Conservation (phyloP, 768 basidiomycete genomes). For the Boletus coccyginus region DNA sequence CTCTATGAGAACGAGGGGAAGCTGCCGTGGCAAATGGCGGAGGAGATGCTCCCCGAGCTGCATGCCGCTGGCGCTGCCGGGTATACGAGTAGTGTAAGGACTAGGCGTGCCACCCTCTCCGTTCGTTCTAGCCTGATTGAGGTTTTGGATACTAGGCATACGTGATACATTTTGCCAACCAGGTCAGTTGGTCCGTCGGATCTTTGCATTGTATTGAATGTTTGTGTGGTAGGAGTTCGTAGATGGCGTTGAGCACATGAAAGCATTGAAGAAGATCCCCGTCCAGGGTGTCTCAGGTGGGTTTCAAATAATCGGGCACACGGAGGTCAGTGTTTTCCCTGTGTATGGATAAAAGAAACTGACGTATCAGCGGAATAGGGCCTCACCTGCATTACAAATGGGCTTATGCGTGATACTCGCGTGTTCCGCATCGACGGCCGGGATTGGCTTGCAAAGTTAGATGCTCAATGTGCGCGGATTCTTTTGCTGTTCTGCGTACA, state of each 20-base stretch:
- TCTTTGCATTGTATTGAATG: neutral
- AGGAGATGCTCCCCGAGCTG: constrained; percentile 1
- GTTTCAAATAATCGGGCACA: neutral
- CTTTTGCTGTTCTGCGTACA: neutral
- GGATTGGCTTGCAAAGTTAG: neutral
- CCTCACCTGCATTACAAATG: neutral
- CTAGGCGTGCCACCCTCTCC: neutral
- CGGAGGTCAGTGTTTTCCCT: neutral
- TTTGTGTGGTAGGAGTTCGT: neutral
- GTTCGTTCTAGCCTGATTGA: neutral
- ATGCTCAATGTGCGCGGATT: neutral
- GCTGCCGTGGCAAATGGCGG: neutral
- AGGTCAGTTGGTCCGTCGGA: neutral
- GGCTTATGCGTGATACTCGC: neutral
- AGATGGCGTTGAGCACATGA: neutral
- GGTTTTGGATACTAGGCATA: neutral
- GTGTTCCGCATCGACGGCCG: neutral
- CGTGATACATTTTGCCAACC: neutral
- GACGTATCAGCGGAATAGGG: neutral
- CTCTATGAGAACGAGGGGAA: neutral
- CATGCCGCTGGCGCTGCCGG: neutral
- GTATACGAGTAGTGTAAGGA: neutral
- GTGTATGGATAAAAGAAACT: neutral
- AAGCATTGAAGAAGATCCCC: neutral
- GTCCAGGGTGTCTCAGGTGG: neutral